A percentile compares a stretch with the other conserved stretches of the same genome.
Evolutionary conservation across 2,329 filamentous ascomycete species (phyloP).

Genomic region (Phialophora expanda): DNA sequence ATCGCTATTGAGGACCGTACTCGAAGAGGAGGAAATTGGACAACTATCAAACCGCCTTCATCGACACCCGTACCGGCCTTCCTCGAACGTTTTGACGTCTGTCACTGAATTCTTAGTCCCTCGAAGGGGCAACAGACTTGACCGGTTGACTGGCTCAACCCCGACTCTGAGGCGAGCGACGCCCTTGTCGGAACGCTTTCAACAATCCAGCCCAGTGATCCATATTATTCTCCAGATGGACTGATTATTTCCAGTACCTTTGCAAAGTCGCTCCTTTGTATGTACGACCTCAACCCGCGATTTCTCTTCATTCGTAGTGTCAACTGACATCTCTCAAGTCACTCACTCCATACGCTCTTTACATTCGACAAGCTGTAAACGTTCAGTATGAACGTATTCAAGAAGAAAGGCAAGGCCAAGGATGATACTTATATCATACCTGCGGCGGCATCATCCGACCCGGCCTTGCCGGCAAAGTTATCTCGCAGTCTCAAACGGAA

Average conservation of each 20-base stretch:
- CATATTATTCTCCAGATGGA: conserved; percentile 24
- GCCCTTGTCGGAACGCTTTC: not conserved
- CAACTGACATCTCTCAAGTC: conserved; percentile 4
- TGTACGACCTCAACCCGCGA: conserved; percentile 2
- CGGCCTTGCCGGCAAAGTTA: conserved; percentile 30
- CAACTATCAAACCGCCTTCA: conserved; percentile 3
- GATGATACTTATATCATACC: conserved; percentile 36
- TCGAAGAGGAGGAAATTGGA: conserved; percentile 20
- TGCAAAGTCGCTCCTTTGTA: conserved; percentile 26
- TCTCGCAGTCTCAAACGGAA: conserved; percentile 49
- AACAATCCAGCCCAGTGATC: not conserved
- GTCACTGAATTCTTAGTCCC: not conserved
- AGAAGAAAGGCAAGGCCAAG: conserved; percentile 39
- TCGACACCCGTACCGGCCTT: not conserved
- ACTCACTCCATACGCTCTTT: conserved; percentile 19
- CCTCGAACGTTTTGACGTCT: not conserved
- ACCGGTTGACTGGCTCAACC: conserved; percentile 29
- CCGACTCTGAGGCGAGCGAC: not conserved
- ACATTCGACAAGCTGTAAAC: conserved; percentile 4
- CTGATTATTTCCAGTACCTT: conserved; percentile 11
- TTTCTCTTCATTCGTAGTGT: not conserved
- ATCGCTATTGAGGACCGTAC: conserved; percentile 1
- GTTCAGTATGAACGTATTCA: conserved; percentile 38
- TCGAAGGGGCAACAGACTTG: conserved; percentile 1
- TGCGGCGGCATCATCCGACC: conserved; percentile 20